Conservation (phyloP, 352 stramenopile genomes). For the Phytophthora palmivora region DNA sequence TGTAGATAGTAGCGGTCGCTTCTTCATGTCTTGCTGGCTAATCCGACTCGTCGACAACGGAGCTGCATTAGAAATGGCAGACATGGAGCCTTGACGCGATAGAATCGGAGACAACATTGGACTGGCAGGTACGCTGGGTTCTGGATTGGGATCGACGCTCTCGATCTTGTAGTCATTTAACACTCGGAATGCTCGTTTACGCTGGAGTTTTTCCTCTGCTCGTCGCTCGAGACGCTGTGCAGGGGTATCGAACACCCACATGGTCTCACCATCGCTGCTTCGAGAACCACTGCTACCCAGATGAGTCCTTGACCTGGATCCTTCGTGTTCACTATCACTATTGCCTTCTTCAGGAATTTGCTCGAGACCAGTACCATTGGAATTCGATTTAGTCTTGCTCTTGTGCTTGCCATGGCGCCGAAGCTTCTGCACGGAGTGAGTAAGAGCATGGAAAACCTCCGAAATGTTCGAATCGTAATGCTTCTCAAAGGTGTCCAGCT, state of each 20-base stretch:
- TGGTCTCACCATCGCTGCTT: conserved; percentile 50
- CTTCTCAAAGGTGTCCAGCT: conserved; percentile 60
- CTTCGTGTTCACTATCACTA: conserved; percentile 26
- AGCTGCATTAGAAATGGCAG: conserved; percentile 24
- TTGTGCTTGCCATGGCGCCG: conserved; percentile 34
- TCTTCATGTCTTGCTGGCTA: conserved; percentile 36
- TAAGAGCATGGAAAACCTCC: conserved; percentile 61
- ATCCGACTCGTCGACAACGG: conserved; percentile 21
- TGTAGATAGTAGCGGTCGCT: conserved; percentile 35
- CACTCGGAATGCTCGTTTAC: conserved; percentile 61
- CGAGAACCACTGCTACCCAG: conserved; percentile 15
- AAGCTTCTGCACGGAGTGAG: conserved; percentile 40
- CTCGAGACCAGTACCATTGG: conserved; percentile 15
- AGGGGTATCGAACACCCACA: conserved; percentile 62
- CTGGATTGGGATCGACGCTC: conserved; percentile 27
- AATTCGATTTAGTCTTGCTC: conserved; percentile 17
- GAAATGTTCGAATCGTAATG: conserved; percentile 70
- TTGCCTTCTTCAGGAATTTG: conserved; percentile 37
- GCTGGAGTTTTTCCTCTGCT: conserved; percentile 59
- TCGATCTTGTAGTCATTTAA: conserved; percentile 62
- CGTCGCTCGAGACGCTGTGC: conserved; percentile 58
- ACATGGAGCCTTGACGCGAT: conserved; percentile 33
- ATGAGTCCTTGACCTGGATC: conserved; percentile 17
- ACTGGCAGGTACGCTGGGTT: conserved; percentile 10
- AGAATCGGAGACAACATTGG: conserved; percentile 30